Evolutionary conservation across 2,329 filamentous ascomycete genomes (phyloP), one percentile per base, ranked within the genome.

Genomic region (Amphichorda felina): DNA sequence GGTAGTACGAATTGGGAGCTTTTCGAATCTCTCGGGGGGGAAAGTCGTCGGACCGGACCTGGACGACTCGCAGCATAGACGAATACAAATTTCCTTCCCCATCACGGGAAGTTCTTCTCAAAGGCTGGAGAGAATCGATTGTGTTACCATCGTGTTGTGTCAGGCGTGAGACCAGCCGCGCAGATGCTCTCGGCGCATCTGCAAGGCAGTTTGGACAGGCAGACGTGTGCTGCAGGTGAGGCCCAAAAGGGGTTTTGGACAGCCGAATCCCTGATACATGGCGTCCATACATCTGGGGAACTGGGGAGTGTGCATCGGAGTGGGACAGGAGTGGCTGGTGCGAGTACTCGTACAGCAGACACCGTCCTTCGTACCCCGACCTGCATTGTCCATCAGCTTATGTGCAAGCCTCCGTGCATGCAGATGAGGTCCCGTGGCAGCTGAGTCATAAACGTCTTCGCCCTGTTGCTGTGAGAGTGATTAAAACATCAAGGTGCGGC

Each of bases 351-450:
- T 4, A 25, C 8, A 22, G 31, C 18, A 22, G 15, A 14, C 25
- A 14, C n/a, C 25, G 33, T 13, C 16, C 33, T 15, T 14, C 28
- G 11, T 13, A 21, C 22, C 22, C 33, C 16, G 33, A 28, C 25
- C 33, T 35, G 33, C 33, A 35, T 31, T 44, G 44, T 44, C 43
- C 40, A 41, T 45, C 45, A 44, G 44, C 46, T 42, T 48, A 43
- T 47, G n/a, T 29, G 31, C 31, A 46, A 45, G 43, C 44, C 46
- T 41, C 42, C 45, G 42, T 52, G 48, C 50, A 53, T 53, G 44
- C 41, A 45, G 47, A 39, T 41, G 39, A 46, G 47, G 50, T 53
- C 50, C 47, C 49, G 50, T 53, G 50, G 48, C 16, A 13, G 34
- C 25, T 28, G 34, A 16, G 29, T 21, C n/a, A 15, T 21, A 33